phyloP scores from a whole-genome alignment of 805 yeast species.

The Saccharomycopsis selenospora region DNA sequence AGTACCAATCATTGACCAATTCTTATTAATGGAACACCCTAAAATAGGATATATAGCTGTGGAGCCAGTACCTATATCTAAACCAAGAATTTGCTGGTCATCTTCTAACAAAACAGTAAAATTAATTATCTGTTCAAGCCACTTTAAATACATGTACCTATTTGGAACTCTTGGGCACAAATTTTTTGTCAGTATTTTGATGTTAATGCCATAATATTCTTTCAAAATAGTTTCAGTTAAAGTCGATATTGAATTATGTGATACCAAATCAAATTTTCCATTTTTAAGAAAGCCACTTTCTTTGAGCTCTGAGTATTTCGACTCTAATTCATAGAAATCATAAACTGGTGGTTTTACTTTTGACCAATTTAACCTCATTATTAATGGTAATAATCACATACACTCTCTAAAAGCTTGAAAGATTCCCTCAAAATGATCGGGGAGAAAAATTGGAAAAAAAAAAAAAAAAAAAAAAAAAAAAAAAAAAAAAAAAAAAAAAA shows the following conservation, averaged over 20 bases:
- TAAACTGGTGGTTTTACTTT: too few relatives aligned
- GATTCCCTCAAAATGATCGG: too few relatives aligned
- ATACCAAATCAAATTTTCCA: not conserved
- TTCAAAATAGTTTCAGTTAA: conserved; percentile 10
- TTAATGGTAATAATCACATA: too few relatives aligned
- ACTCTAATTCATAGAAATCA: not conserved
- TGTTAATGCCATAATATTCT: conserved; percentile 10
- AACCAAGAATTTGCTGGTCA: conserved; percentile 33
- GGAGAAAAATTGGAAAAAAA: too few relatives aligned
- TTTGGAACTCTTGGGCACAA: conserved; percentile 20
- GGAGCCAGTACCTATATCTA: conserved; percentile 43
- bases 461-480: too few relatives aligned
- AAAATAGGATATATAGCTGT: conserved; percentile 38
- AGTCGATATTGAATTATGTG: conserved; percentile 1
- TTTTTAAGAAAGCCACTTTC: not conserved
- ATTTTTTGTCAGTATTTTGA: conserved; percentile 5
- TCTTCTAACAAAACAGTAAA: conserved; percentile 34
- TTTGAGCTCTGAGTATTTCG: conserved; percentile 4
- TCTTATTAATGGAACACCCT: conserved; percentile 25
- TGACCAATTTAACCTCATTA: too few relatives aligned
- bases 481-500: too few relatives aligned
- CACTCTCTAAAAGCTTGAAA: too few relatives aligned
- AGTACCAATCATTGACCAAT: conserved; percentile 31
- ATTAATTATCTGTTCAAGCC: conserved; percentile 8
- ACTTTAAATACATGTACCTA: conserved; percentile 12